Percentiles rank a stretch among this genome's conserved stretches.
Evolutionary conservation across 2,329 filamentous ascomycete species (phyloP).

Genomic region (Fusarium nelsonii): DNA sequence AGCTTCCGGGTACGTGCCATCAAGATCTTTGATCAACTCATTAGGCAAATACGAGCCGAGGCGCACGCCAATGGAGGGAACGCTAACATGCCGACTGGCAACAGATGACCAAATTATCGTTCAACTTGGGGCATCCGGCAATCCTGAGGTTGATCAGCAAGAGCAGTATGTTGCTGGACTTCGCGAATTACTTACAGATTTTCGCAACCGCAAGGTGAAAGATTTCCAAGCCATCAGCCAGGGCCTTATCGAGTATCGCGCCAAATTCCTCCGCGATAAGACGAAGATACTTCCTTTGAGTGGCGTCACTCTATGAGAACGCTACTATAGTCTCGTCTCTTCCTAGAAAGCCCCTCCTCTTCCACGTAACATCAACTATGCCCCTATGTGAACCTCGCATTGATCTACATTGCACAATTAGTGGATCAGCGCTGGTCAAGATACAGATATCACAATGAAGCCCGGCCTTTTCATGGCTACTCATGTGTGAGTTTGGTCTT

Average conservation of each 20-base stretch:
- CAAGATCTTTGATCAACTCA: constrained; percentile 26
- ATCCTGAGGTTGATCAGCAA: constrained; percentile 71
- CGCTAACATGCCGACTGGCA: constrained; percentile 60
- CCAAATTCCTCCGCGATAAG: constrained; percentile 72
- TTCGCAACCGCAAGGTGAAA: constrained; percentile 70
- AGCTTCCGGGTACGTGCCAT: constrained; percentile 54
- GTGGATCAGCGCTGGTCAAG: constrained; percentile 9
- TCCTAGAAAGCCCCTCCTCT: constrained; percentile 11
- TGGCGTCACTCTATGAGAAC: constrained; percentile 55
- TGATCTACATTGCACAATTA: constrained; percentile 43
- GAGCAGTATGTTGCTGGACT: constrained; percentile 73
- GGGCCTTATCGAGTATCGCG: constrained; percentile 75
- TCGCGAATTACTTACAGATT: constrained; percentile 69
- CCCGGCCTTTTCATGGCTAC: constrained; percentile 1
- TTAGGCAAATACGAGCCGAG: constrained; percentile 38
- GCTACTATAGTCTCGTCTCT: constrained; percentile 3
- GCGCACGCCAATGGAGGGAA: constrained; percentile 53
- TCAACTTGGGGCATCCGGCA: constrained; percentile 75
- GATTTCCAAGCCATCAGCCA: constrained; percentile 76
- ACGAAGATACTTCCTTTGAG: constrained; percentile 73
- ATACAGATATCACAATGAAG: constrained; percentile 5
- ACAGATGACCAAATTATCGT: constrained; percentile 80
- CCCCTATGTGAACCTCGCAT: constrained; percentile 20
- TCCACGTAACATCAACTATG: constrained; percentile 34
- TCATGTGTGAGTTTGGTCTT: constrained; percentile 12